Evolutionary conservation across 805 yeast genomes (phyloP).

Genomic region (Ascoidea tarda): DNA sequence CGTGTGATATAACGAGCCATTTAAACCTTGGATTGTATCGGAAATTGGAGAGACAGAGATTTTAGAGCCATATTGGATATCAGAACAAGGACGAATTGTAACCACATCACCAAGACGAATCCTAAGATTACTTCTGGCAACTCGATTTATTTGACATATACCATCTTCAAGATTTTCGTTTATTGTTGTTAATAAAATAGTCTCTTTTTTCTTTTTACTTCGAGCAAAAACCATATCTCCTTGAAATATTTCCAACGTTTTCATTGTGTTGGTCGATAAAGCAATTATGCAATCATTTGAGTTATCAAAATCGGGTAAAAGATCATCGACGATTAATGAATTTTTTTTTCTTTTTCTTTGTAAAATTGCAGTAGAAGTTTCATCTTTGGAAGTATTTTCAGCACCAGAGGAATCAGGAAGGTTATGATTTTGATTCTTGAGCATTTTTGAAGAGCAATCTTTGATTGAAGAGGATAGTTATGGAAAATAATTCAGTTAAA

Average conservation of each 20-base stretch:
- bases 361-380: conserved; percentile 1
- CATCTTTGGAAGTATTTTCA: conserved; percentile 20
- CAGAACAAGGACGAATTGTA: not conserved
- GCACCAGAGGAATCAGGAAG: conserved; percentile 23
- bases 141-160: not conserved
- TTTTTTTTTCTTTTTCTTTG: no score
- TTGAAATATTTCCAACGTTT: no score
- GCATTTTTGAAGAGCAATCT: conserved; percentile 3
- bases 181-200: not conserved
- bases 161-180: not conserved
- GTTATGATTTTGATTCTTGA: not conserved
- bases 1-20: not conserved
- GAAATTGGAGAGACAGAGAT: not conserved
- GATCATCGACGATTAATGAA: not conserved
- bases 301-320: not conserved
- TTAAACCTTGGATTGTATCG: not conserved
- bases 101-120: not conserved
- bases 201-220: not conserved
- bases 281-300: not conserved
- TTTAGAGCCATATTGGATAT: not conserved
- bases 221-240: not conserved
- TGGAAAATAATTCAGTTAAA: no score
- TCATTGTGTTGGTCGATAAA: not conserved
- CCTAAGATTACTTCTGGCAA: not conserved
- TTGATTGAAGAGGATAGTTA: no score